Evolutionary conservation across 495 filamentous ascomycete genomes (phyloP).

Genomic region (Penicillium coffeae): DNA sequence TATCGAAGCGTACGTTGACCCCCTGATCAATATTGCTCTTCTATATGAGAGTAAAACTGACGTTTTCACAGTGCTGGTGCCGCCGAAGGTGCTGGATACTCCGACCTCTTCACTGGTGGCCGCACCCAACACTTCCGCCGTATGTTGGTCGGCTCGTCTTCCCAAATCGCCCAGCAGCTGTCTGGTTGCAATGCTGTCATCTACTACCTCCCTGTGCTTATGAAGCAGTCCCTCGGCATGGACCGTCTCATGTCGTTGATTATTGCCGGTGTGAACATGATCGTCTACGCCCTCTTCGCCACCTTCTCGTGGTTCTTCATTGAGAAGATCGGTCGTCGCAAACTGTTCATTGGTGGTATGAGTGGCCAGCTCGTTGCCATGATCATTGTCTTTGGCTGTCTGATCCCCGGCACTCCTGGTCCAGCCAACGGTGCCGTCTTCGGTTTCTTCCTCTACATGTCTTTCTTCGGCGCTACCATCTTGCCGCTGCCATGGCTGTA

Average conservation of each 20-base stretch:
- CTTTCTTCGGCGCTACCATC: slow-evolving; percentile 72
- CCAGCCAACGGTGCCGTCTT: slow-evolving; percentile 68
- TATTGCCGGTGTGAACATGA: slow-evolving; percentile 79
- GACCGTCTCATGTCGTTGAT: slow-evolving; percentile 63
- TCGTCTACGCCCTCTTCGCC: slow-evolving; percentile 74
- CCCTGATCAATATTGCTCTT: too few relatives aligned
- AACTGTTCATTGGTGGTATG: slow-evolving; percentile 71
- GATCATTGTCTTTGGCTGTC: slow-evolving; percentile 69
- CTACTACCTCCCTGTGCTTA: slow-evolving; percentile 79
- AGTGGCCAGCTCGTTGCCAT: slow-evolving; percentile 66
- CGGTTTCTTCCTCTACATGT: slow-evolving; percentile 77
- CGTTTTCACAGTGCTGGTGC: slow-evolving; percentile 23
- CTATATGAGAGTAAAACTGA: too few relatives aligned
- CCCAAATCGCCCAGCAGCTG: slow-evolving; percentile 80
- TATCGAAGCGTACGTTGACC: slow-evolving; percentile 48
- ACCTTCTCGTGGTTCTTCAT: slow-evolving; percentile 84
- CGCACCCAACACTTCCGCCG: slow-evolving; percentile 45
- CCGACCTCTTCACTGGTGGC: slow-evolving; percentile 41
- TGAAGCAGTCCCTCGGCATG: slow-evolving; percentile 61
- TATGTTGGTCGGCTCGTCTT: slow-evolving; percentile 51
- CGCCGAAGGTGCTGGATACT: slow-evolving; percentile 31
- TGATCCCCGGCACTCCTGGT: slow-evolving; percentile 54
- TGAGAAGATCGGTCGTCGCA: slow-evolving; percentile 70
- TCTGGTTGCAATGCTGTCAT: slow-evolving; percentile 78
- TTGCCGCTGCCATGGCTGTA: slow-evolving; percentile 56